A percentile compares a stretch with the other conserved stretches of the same genome.
Conservation (phyloP, 345 rosid genomes). For the Raphanus raphanistrum region DNA sequence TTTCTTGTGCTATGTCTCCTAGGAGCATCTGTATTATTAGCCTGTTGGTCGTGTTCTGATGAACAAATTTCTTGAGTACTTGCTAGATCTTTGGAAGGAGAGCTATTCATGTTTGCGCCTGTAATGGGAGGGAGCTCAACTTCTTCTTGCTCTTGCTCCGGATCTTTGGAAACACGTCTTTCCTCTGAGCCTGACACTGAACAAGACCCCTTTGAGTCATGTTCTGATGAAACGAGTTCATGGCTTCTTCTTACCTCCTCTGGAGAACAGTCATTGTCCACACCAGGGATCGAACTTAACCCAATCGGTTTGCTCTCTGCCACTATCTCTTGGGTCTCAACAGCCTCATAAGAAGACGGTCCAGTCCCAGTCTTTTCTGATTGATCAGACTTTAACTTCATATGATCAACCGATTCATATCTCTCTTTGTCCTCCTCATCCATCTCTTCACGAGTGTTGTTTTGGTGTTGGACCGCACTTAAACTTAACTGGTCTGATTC, state of each 20-base stretch:
- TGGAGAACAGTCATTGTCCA: constrained; percentile 16
- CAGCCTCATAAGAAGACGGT: constrained; percentile 32
- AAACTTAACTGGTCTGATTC: constrained; percentile 38
- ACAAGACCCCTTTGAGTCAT: constrained; percentile 27
- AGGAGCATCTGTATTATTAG: constrained; percentile 30
- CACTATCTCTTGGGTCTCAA: constrained; percentile 35
- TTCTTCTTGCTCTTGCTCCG: constrained; percentile 27
- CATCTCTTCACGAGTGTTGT: constrained; percentile 23
- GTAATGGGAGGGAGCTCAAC: constrained; percentile 15
- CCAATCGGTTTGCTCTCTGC: constrained; percentile 22
- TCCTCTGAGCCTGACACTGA: constrained; percentile 22
- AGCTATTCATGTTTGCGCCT: not conserved
- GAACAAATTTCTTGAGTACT: constrained; percentile 23
- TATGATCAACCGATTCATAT: constrained; percentile 25
- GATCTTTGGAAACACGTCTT: constrained; percentile 8
- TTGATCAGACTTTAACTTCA: constrained; percentile 27
- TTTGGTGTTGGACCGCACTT: constrained; percentile 23
- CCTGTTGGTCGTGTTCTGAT: constrained; percentile 28
- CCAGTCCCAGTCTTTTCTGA: constrained; percentile 27
- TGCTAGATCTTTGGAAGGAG: constrained; percentile 6
- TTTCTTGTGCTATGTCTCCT: constrained; percentile 74
- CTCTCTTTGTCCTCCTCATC: constrained; percentile 27
- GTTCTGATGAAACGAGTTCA: constrained; percentile 27
- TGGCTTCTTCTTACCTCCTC: constrained; percentile 24
- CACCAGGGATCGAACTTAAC: constrained; percentile 12